These are phyloP conservation scores for Chlamydomonas asymmetrica DNA, from an alignment of 139 green algal genomes.

Conservation along the genomic window DNA sequence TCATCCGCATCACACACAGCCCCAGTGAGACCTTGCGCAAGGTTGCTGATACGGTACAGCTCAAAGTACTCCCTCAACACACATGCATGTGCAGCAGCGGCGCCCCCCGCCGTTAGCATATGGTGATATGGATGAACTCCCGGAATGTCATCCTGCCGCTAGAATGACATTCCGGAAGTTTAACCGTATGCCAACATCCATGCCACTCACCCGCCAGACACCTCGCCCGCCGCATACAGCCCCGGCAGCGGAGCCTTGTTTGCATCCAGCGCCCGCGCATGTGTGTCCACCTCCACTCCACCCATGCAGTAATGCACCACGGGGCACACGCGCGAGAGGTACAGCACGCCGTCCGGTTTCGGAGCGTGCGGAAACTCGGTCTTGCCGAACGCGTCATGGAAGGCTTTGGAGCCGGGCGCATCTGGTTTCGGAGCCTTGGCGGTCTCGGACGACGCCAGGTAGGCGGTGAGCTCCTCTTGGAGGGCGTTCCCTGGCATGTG, in stretches of 20 bases:
- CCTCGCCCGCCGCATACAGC: slow-evolving; percentile 78
- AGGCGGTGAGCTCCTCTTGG: slow-evolving; percentile 42
- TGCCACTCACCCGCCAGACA: slow-evolving; percentile 59
- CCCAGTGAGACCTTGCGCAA: too few species aligned
- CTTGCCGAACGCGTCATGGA: slow-evolving; percentile 72
- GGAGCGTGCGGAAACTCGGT: slow-evolving; percentile 49
- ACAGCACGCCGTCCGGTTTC: slow-evolving; percentile 33
- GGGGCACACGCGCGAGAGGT: slow-evolving; percentile 59
- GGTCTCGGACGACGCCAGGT: slow-evolving; percentile 39
- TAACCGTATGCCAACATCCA: too few species aligned
- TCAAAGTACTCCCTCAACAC: too few species aligned
- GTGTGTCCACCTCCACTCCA: slow-evolving; percentile 52
- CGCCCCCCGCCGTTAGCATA: too few species aligned
- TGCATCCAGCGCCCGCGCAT: slow-evolving; percentile 13
- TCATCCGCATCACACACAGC: too few species aligned
- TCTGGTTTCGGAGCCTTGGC: too few species aligned
- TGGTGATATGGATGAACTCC: too few species aligned
- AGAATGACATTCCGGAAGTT: too few species aligned
- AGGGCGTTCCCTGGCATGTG: slow-evolving; percentile 26
- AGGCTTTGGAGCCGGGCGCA: too few species aligned
- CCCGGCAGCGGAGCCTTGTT: slow-evolving; percentile 45
- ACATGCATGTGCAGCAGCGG: too few species aligned
- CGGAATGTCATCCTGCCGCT: too few species aligned
- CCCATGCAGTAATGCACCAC: slow-evolving; percentile 89
- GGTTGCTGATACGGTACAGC: too few species aligned